Percentiles rank a stretch among this genome's conserved stretches.
Evolutionary conservation across 768 basidiomycete species (phyloP).

Genomic region (Cyclocybe aegerita): DNA sequence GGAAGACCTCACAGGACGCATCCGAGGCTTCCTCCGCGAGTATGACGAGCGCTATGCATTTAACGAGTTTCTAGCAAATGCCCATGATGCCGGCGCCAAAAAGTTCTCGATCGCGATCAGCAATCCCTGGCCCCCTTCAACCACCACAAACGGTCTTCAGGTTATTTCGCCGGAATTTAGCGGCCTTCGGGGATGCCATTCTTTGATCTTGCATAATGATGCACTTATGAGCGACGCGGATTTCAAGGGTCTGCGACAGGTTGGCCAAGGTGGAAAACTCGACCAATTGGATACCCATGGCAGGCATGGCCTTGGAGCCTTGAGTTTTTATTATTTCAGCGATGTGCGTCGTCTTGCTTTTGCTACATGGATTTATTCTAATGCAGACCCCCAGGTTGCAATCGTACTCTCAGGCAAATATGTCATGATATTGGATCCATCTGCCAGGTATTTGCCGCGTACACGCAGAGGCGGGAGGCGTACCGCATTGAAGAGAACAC

Average conservation of each 20-base stretch:
- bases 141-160: not conserved
- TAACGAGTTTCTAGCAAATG: constrained; percentile 53
- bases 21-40: constrained; percentile 14
- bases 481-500: constrained; percentile 25
- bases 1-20: constrained; percentile 12
- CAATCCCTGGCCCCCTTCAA: constrained; percentile 9
- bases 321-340: constrained; percentile 49
- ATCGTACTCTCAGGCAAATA: constrained; percentile 29
- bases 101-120: constrained; percentile 40
- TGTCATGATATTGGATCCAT: constrained; percentile 43
- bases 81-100: constrained; percentile 43
- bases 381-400: constrained; percentile 13
- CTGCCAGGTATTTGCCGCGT: constrained; percentile 35
- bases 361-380: not conserved
- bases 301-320: constrained; percentile 46
- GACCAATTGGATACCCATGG: constrained; percentile 39
- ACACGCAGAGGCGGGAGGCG: constrained; percentile 14
- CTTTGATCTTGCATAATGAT: constrained; percentile 46
- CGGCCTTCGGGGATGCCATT: constrained; percentile 27
- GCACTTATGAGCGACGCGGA: constrained; percentile 36
- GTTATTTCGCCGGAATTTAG: constrained; percentile 30
- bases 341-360: constrained; percentile 30
- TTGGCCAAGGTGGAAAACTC: constrained; percentile 45
- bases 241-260: constrained; percentile 41
- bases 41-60: constrained; percentile 20